Base-by-base conservation (phyloP, 257 asterid genomes). In the Apocynum venetum region DNA sequence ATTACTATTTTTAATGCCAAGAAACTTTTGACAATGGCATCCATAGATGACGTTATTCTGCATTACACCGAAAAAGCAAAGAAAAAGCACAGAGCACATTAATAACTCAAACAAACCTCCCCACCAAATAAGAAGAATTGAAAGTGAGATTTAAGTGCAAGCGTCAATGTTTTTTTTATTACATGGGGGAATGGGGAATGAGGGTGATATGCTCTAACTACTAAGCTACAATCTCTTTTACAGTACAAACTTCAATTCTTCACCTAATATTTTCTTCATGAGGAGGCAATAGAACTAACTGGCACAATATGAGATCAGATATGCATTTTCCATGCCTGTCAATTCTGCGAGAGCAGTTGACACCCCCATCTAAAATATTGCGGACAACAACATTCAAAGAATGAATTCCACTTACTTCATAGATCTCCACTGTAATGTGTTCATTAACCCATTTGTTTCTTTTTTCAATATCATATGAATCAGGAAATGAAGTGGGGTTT, bases 301-400 rank as follows among this genome's bases (percentile, higher is more conserved):
- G 98, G 78, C 88, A 88, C 80, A 96, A 80, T 67, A 96, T 80
- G 57, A 93, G 85, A 77, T 96, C 99, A 0, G 98, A 91, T 56
- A 90, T 71, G 49, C 92, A 88, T 87, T 96, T 96, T 19, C 99
- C 99, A 70, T 96, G 99, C 83, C 98, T 89, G 61, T 93, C 99
- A 56, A 96, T 93, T 76, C 97, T 89, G 74, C 97, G 86, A 17
- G 99, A 96, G 87, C 98, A 91, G 83, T 96, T 96, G 31, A 96
- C 99, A 52, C 98, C 99, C 13, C 98, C 98, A 81, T 96, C 98
- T 76, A 96, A 84, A 74, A 96, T 87, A 82, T 90, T 86, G 17
- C 97, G 90, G 40, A 96, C 97, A 38, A 93, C 93, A 36, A 96
- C 85, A 65, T 96, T 96, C 72, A 96, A 76, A 63, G 97, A 89